Conservation (phyloP, 257 asterid genomes). For the Ilex aquifolium region DNA sequence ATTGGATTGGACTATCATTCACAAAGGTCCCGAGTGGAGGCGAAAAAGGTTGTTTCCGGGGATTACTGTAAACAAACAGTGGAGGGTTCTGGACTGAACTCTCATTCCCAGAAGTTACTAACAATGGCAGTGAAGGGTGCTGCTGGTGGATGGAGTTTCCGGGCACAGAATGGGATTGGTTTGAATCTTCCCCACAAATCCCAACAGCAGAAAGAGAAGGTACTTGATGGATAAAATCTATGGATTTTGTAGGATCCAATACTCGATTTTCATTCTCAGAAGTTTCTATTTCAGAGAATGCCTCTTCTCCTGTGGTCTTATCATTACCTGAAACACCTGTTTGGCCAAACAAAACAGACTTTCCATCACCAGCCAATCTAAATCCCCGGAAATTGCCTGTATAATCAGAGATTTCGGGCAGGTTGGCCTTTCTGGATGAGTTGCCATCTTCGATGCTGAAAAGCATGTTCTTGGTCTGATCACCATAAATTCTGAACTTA, state of each 20-base stretch:
- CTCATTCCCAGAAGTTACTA: background rate
- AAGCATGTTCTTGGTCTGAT: constrained; percentile 34
- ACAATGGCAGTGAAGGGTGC: background rate
- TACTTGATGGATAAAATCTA: too few relatives aligned
- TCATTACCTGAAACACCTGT: background rate
- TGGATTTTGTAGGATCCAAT: background rate
- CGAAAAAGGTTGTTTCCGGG: background rate
- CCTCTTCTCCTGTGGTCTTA: too few relatives aligned
- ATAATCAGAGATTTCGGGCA: background rate
- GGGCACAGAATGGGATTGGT: constrained; percentile 3
- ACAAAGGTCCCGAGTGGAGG: background rate
- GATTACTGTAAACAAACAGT: background rate
- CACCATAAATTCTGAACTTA: constrained; percentile 26
- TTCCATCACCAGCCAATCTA: constrained; percentile 41
- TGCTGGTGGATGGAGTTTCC: constrained; percentile 7
- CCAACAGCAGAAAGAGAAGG: too few relatives aligned
- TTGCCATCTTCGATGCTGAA: constrained; percentile 9
- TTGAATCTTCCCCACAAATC: too few relatives aligned
- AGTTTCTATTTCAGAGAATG: background rate
- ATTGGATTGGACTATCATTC: constrained; percentile 10
- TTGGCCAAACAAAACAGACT: constrained; percentile 33
- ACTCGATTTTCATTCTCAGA: constrained; percentile 1
- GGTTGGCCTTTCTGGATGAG: constrained; percentile 3
- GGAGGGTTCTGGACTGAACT: background rate
- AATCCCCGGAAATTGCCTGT: constrained; percentile 39